Evolutionary conservation across 257 asterid genomes (phyloP).

Genomic region (Petunia axillaris): DNA sequence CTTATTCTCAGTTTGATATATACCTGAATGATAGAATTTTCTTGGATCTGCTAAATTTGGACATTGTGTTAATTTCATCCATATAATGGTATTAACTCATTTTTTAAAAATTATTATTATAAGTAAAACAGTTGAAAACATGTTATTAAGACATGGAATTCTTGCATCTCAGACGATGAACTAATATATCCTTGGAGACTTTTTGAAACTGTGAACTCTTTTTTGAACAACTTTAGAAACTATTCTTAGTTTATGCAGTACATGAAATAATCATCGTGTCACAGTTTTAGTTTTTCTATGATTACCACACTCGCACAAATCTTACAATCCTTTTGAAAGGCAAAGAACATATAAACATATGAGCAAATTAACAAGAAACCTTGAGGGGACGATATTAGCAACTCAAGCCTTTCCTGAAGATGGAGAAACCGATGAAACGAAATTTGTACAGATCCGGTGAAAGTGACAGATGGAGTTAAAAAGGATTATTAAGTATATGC

Average conservation of each 20-base stretch:
- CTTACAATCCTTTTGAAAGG: background rate
- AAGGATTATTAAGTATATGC: background rate
- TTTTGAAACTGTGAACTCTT: background rate
- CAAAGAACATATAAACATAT: too few species aligned
- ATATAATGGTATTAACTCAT: background rate
- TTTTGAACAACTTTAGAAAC: background rate
- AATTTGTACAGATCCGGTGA: background rate
- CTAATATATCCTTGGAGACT: background rate
- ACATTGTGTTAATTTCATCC: background rate
- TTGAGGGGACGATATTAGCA: conserved; percentile 2
- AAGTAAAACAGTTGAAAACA: background rate
- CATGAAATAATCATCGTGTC: background rate
- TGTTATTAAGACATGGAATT: background rate
- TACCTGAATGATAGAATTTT: background rate
- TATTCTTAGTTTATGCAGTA: background rate
- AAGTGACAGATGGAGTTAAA: background rate
- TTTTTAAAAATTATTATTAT: too few species aligned
- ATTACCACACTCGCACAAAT: background rate
- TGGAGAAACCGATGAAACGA: background rate
- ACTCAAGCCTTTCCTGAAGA: background rate
- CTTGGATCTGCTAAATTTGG: background rate
- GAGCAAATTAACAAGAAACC: too few species aligned
- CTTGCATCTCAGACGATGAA: background rate
- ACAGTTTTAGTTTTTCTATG: background rate
- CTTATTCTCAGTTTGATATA: background rate